Evolutionary conservation across 306 rosid genomes (phyloP).

Genomic region (Cyclanthera cordifolia): DNA sequence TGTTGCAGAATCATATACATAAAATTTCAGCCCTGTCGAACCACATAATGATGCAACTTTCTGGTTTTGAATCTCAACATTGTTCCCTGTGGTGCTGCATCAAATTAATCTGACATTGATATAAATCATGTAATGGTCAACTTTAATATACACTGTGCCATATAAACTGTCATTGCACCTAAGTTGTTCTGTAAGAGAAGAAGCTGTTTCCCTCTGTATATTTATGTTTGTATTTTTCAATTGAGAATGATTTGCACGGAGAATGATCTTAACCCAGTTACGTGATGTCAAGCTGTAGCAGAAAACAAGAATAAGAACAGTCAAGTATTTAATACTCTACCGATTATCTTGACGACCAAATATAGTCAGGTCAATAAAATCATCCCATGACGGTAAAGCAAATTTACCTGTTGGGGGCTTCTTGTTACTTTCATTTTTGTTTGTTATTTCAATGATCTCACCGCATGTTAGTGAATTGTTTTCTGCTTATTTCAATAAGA

Average conservation of each 20-base stretch:
- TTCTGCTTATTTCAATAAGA: too few species aligned
- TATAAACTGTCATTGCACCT: neutral
- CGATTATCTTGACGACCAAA: too few species aligned
- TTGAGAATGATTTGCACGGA: neutral
- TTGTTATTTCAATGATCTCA: too few species aligned
- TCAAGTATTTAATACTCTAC: too few species aligned
- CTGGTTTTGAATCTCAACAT: neutral
- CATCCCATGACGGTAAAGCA: too few species aligned
- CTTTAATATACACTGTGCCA: neutral
- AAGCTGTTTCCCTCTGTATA: neutral
- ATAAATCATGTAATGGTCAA: neutral
- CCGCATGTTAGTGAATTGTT: too few species aligned
- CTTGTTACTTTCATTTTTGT: too few species aligned
- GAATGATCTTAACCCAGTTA: neutral
- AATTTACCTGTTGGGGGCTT: too few species aligned
- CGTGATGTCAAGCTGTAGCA: neutral
- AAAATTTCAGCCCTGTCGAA: neutral
- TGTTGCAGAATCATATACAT: neutral
- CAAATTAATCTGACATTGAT: neutral
- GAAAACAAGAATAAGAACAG: neutral
- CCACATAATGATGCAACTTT: slow-evolving; percentile 2
- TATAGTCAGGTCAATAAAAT: too few species aligned
- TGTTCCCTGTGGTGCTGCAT: neutral
- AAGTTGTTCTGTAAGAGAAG: neutral
- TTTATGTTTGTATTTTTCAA: neutral